phyloP scores from a whole-genome alignment of 345 rosid species.

The Geranium rotundifolium region DNA sequence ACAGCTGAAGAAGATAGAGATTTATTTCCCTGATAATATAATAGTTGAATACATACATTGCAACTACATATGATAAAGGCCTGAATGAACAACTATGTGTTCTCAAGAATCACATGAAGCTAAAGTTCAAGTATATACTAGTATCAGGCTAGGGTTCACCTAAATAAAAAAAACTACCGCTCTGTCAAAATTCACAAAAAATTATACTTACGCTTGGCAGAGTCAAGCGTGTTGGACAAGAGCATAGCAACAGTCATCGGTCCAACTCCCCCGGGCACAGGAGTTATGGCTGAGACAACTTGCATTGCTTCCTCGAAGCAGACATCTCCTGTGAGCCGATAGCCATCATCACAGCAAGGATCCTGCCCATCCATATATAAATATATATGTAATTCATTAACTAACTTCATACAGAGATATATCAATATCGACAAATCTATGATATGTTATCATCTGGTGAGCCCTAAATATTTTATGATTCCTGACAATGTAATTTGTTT shows the following conservation, averaged over 20 bases:
- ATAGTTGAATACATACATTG: too few relatives aligned
- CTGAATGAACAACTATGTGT: too few relatives aligned
- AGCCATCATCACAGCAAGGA: conserved; percentile 56
- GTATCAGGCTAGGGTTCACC: too few relatives aligned
- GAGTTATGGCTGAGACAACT: conserved; percentile 69
- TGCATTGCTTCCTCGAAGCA: conserved; percentile 67
- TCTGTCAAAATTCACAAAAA: conserved; percentile 11
- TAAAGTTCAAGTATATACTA: too few relatives aligned
- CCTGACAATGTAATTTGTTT: too few relatives aligned
- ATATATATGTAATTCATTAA: neutral
- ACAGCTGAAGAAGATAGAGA: too few relatives aligned
- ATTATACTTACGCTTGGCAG: conserved; percentile 45
- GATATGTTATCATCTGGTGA: too few relatives aligned
- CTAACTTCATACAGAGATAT: neutral
- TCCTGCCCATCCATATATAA: conserved; percentile 37
- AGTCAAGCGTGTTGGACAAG: conserved; percentile 60
- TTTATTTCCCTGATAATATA: too few relatives aligned
- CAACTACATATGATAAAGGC: too few relatives aligned
- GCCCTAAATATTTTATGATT: too few relatives aligned
- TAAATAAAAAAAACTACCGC: neutral
- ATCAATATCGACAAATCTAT: too few relatives aligned
- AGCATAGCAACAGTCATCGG: conserved; percentile 96
- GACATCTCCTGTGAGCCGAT: conserved; percentile 74
- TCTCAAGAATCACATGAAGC: too few relatives aligned
- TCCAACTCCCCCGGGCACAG: conserved; percentile 93